These are phyloP conservation scores for Mucor irregularis DNA, from an alignment of 371 early-diverging fungal genomes.

Conservation along the genomic window DNA sequence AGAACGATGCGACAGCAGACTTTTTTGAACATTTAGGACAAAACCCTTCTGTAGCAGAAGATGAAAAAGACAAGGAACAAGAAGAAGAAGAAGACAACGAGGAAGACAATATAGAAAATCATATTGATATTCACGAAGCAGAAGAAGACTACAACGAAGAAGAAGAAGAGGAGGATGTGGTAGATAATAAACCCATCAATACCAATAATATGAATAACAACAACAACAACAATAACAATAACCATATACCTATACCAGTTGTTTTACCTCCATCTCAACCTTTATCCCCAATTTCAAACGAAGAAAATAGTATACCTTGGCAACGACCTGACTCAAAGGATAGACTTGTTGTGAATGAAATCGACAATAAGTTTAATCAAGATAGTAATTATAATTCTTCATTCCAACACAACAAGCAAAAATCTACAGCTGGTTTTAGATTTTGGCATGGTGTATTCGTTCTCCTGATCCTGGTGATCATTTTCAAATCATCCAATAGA, in stretches of 20 bases:
- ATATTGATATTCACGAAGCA: slow-evolving; percentile 1
- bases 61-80: no score
- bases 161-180: slow-evolving; percentile 6
- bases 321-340: slow-evolving; percentile 4
- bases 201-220: not conserved
- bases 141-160: slow-evolving; percentile 1
- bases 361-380: slow-evolving; percentile 13
- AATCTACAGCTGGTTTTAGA: not conserved
- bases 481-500: slow-evolving; percentile 8
- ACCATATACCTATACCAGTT: not conserved
- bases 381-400: not conserved
- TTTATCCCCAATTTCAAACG: not conserved
- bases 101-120: no score
- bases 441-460: slow-evolving; percentile 7
- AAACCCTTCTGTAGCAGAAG: not conserved
- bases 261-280: not conserved
- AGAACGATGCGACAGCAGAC: slow-evolving; percentile 19
- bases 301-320: slow-evolving; percentile 13
- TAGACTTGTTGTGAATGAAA: not conserved
- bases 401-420: slow-evolving; percentile 1
- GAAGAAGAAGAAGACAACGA: slow-evolving; percentile 2
- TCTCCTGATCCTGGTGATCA: slow-evolving; percentile 7
- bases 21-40: slow-evolving; percentile 22
- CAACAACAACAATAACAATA: not conserved
- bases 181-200: not conserved